phyloP scores from a whole-genome alignment of 257 asterid species.

The Nicotiana attenuata region DNA sequence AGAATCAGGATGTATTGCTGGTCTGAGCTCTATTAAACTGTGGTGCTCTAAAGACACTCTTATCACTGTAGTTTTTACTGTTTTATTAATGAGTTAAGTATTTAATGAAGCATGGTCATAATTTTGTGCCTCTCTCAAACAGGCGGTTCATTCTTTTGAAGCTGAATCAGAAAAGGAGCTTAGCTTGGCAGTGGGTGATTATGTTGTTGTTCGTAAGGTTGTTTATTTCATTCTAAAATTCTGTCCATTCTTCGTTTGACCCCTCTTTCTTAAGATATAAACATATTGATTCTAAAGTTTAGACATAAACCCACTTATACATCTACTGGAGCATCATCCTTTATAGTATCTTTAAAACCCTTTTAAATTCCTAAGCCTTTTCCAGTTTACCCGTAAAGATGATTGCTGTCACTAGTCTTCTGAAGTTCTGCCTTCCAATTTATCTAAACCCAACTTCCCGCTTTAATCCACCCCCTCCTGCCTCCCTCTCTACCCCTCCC shows the following conservation, averaged over 20 bases:
- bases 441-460: not conserved
- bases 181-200: slow-evolving; percentile 77
- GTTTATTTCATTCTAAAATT: not conserved
- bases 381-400: not conserved
- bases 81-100: not conserved
- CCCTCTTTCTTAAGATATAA: not conserved
- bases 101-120: slow-evolving; percentile 2
- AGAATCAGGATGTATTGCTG: not conserved
- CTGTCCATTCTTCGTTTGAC: not conserved
- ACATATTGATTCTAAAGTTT: not conserved
- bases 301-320: not conserved
- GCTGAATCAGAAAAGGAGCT: slow-evolving; percentile 81
- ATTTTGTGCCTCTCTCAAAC: slow-evolving; percentile 12
- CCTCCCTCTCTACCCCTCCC: not conserved
- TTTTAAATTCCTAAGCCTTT: not conserved
- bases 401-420: not conserved
- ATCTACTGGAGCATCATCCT: not conserved
- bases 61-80: not conserved
- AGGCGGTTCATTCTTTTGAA: slow-evolving; percentile 75
- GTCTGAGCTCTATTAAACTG: not conserved
- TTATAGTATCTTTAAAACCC: not conserved
- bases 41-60: not conserved
- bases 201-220: slow-evolving; percentile 86
- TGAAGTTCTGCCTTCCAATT: not conserved
- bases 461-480: not conserved